phyloP scores from a whole-genome alignment of 495 filamentous ascomycete species.

The Rostrohypoxylon terebratum region DNA sequence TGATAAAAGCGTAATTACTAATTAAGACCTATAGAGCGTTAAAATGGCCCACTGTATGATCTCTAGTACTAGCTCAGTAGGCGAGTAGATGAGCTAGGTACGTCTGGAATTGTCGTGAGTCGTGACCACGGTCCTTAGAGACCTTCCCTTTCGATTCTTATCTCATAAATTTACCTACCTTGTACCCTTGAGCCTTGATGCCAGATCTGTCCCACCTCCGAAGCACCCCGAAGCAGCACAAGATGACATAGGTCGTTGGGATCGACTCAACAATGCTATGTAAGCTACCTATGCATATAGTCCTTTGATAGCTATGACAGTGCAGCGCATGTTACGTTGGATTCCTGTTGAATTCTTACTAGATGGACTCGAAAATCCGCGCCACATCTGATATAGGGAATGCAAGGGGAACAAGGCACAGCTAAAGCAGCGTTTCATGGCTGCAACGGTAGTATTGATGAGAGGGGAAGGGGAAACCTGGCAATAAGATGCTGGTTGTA shows the following conservation, averaged over 20 bases:
- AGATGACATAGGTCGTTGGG: slow-evolving; percentile 15
- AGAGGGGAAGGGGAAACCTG: slow-evolving; percentile 14
- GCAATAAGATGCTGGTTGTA: slow-evolving; percentile 7
- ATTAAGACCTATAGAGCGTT: not conserved
- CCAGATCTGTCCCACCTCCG: not conserved
- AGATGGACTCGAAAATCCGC: slow-evolving; percentile 31
- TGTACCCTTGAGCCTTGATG: not conserved
- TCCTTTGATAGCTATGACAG: slow-evolving; percentile 12
- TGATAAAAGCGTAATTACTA: not conserved
- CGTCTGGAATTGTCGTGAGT: not conserved
- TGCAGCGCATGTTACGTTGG: slow-evolving; percentile 39
- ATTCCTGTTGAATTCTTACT: slow-evolving; percentile 39
- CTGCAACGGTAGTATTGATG: slow-evolving; percentile 33
- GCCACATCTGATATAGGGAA: slow-evolving; percentile 29
- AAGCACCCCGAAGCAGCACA: slow-evolving; percentile 19
- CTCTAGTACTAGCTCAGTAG: not conserved
- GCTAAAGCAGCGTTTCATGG: slow-evolving; percentile 14
- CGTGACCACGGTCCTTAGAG: not conserved
- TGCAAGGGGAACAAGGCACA: slow-evolving; percentile 33
- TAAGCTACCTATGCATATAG: not conserved
- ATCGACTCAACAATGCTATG: slow-evolving; percentile 1
- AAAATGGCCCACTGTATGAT: not conserved
- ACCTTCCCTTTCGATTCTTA: not conserved
- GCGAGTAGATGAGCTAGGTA: not conserved
- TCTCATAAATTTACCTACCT: not conserved